These are phyloP conservation scores for Daldinia decipiens DNA, from an alignment of 495 filamentous ascomycete species.

Conservation along the genomic window DNA sequence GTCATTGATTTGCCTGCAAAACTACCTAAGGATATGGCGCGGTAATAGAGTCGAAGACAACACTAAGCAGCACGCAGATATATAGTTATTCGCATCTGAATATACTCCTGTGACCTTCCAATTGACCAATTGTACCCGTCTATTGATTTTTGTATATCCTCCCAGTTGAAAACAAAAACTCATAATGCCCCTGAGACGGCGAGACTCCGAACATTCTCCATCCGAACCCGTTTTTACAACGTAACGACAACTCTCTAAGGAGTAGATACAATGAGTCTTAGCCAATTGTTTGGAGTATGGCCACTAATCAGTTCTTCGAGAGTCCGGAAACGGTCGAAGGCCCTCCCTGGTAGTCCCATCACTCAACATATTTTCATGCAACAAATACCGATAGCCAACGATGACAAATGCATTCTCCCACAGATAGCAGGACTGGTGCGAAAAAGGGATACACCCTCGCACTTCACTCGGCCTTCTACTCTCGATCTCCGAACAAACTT, in stretches of 20 bases:
- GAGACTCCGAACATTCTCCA: conserved; percentile 35
- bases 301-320: conserved; percentile 15
- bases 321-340: not conserved
- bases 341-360: not conserved
- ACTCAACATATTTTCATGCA: not conserved
- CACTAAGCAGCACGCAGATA: conserved; percentile 26
- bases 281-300: conserved; percentile 8
- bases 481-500: conserved; percentile 5
- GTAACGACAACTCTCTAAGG: not conserved
- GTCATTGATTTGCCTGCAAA: conserved; percentile 17
- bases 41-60: conserved; percentile 24
- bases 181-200: conserved; percentile 28
- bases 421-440: not conserved
- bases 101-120: not conserved
- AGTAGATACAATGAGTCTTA: not conserved
- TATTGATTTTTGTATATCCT: conserved; percentile 12
- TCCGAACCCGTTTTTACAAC: not conserved
- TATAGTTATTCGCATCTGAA: not conserved
- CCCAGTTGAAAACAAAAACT: not conserved
- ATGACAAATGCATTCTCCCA: not conserved
- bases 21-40: conserved; percentile 26
- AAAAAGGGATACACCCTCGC: conserved; percentile 14
- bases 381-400: not conserved
- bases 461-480: conserved; percentile 19
- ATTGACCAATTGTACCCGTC: conserved; percentile 21